A percentile compares a stretch with the other conserved stretches of the same genome.
Evolutionary conservation across 2,329 filamentous ascomycete genomes (phyloP).

Genomic region (Sclerotinia nivalis): DNA sequence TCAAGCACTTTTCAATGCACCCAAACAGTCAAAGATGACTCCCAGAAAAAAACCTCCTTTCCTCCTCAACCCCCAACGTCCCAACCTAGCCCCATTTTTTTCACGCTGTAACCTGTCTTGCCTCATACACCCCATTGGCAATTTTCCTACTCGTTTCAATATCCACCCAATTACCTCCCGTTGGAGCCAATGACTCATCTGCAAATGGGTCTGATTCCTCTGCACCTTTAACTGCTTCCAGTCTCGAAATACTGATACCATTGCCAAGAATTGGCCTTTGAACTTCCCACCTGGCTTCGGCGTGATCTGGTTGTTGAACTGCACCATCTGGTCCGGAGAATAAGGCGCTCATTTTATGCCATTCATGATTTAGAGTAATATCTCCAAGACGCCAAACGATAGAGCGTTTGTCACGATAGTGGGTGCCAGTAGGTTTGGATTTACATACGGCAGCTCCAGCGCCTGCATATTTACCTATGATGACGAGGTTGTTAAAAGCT

Average conservation of each 20-base stretch:
- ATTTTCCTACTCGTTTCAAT: conserved; percentile 68
- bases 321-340: conserved; percentile 71
- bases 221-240: conserved; percentile 55
- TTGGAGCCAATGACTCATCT: conserved; percentile 52
- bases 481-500: conserved; percentile 70
- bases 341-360: conserved; percentile 78
- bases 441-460: conserved; percentile 65
- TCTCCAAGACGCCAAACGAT: conserved; percentile 82
- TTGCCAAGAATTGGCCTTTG: conserved; percentile 51
- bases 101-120: neutral
- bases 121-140: conserved; percentile 73
- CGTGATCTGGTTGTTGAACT: conserved; percentile 69
- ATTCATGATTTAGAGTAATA: conserved; percentile 59
- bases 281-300: conserved; percentile 84
- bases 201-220: conserved; percentile 66
- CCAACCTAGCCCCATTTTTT: neutral
- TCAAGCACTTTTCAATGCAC: neutral
- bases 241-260: conserved; percentile 64
- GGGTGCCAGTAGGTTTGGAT: conserved; percentile 77
- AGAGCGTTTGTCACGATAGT: conserved; percentile 72
- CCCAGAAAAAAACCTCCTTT: neutral
- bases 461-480: conserved; percentile 72
- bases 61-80: neutral
- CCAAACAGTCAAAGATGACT: neutral
- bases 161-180: conserved; percentile 58